Percentiles rank a stretch among this genome's conserved stretches.
Evolutionary conservation across 768 basidiomycete species (phyloP).

Genomic region (Russula foetens): DNA sequence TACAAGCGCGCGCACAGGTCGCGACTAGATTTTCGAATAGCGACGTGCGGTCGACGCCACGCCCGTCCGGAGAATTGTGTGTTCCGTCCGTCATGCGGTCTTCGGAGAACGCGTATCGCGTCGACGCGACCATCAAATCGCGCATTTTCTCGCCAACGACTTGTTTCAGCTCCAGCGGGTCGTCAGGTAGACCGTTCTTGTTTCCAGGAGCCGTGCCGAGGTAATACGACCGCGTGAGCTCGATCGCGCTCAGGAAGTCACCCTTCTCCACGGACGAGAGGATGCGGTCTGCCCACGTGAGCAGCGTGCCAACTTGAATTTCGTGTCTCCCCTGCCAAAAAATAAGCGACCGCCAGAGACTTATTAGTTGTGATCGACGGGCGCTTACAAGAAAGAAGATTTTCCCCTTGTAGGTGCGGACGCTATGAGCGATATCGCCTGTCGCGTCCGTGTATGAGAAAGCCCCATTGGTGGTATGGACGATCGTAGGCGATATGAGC

Average conservation of each 20-base stretch:
- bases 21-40: conserved; percentile 85
- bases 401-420: conserved; percentile 82
- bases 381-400: conserved; percentile 77
- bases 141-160: conserved; percentile 70
- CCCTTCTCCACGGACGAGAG: conserved; percentile 75
- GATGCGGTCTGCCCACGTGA: conserved; percentile 94
- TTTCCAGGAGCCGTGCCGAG: conserved; percentile 75
- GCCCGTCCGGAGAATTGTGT: conserved; percentile 69
- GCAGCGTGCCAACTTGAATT: conserved; percentile 72
- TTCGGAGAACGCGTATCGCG: conserved; percentile 87
- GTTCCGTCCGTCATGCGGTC: conserved; percentile 90
- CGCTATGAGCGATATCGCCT: conserved; percentile 54
- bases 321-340: conserved; percentile 48
- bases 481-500: conserved; percentile 46
- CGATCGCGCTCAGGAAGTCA: conserved; percentile 86
- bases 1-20: conserved; percentile 68
- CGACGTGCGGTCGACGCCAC: conserved; percentile 86
- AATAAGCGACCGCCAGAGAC: neutral
- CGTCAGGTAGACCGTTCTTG: conserved; percentile 74
- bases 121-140: conserved; percentile 81
- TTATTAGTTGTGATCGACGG: neutral
- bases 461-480: conserved; percentile 38
- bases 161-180: conserved; percentile 43
- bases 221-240: conserved; percentile 77
- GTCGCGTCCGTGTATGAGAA: conserved; percentile 42